These are phyloP conservation scores for Ostreobium quekettii DNA, from an alignment of 139 green algal genomes.

Conservation along the genomic window DNA sequence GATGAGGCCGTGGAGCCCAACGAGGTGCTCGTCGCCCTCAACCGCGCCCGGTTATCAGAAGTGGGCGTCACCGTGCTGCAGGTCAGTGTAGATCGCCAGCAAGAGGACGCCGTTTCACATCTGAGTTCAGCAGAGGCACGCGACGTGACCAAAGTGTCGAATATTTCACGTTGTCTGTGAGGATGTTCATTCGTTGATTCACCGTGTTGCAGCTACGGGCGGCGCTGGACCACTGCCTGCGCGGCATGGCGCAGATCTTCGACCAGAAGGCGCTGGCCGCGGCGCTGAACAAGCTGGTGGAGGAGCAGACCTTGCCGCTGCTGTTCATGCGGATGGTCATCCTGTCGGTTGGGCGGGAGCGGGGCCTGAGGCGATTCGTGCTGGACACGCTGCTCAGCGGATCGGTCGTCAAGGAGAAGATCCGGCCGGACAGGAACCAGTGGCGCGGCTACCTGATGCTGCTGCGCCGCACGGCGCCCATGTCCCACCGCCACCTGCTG, in stretches of 20 bases:
- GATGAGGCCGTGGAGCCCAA: slow-evolving; percentile 8
- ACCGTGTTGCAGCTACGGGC: too few species aligned
- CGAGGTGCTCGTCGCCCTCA: slow-evolving; percentile 15
- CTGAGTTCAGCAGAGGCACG: too few species aligned
- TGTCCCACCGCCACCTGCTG: slow-evolving; percentile 2
- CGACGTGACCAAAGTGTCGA: too few species aligned
- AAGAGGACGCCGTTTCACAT: too few species aligned
- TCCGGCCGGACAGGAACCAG: neutral
- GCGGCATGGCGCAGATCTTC: neutral
- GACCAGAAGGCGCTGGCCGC: slow-evolving; percentile 11
- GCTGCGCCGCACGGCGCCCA: neutral
- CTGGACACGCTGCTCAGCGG: slow-evolving; percentile 5
- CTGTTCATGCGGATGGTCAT: slow-evolving; percentile 19
- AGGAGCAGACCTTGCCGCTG: slow-evolving; percentile 5
- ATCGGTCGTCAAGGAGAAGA: slow-evolving; percentile 1
- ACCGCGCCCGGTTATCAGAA: neutral
- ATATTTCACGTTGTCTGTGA: too few species aligned
- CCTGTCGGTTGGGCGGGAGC: slow-evolving; percentile 5
- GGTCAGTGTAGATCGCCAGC: too few species aligned
- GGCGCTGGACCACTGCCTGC: slow-evolving; percentile 16
- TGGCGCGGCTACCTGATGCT: slow-evolving; percentile 17
- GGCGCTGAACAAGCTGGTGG: slow-evolving; percentile 18
- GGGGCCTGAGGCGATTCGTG: slow-evolving; percentile 7
- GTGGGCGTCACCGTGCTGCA: too few species aligned
- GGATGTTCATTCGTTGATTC: too few species aligned